phyloP scores from a whole-genome alignment of 2,329 filamentous ascomycete genomes.

The Tolypocladium cylindrosporum region DNA sequence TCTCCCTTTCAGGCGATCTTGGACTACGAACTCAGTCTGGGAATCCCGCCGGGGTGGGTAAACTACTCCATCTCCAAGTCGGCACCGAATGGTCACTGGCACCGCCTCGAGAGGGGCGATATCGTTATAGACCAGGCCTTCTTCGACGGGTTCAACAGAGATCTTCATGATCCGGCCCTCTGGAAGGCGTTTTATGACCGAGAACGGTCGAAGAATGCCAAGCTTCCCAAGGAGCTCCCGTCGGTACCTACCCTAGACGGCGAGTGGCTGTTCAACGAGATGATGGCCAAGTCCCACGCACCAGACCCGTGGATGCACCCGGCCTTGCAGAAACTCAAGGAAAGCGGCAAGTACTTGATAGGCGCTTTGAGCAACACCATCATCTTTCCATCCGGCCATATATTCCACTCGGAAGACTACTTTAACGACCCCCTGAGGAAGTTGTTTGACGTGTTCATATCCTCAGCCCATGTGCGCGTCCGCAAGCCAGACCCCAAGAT shows the following conservation, averaged over 20 bases:
- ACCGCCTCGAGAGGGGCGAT: slow-evolving; percentile 75
- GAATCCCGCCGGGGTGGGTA: slow-evolving; percentile 80
- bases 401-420: slow-evolving; percentile 45
- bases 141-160: slow-evolving; percentile 64
- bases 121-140: slow-evolving; percentile 65
- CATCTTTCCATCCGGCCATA: slow-evolving; percentile 68
- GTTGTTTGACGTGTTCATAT: slow-evolving; percentile 81
- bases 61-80: slow-evolving; percentile 80
- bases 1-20: slow-evolving; percentile 91
- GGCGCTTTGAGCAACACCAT: slow-evolving; percentile 87
- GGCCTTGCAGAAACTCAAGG: slow-evolving; percentile 59
- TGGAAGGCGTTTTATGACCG: slow-evolving; percentile 59
- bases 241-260: slow-evolving; percentile 65
- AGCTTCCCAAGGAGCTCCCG: slow-evolving; percentile 35
- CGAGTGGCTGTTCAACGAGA: slow-evolving; percentile 75
- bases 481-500: slow-evolving; percentile 79
- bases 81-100: slow-evolving; percentile 75
- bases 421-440: slow-evolving; percentile 47
- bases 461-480: slow-evolving; percentile 75
- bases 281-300: slow-evolving; percentile 66
- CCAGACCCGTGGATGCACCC: slow-evolving; percentile 86
- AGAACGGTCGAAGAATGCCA: slow-evolving; percentile 31
- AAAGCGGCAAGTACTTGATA: slow-evolving; percentile 56
- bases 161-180: slow-evolving; percentile 55
- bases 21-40: slow-evolving; percentile 69